Percentiles rank a stretch among this genome's conserved stretches.
Evolutionary conservation across 2,329 filamentous ascomycete species (phyloP).

Genomic region (Rhynchosporium graminicola): DNA sequence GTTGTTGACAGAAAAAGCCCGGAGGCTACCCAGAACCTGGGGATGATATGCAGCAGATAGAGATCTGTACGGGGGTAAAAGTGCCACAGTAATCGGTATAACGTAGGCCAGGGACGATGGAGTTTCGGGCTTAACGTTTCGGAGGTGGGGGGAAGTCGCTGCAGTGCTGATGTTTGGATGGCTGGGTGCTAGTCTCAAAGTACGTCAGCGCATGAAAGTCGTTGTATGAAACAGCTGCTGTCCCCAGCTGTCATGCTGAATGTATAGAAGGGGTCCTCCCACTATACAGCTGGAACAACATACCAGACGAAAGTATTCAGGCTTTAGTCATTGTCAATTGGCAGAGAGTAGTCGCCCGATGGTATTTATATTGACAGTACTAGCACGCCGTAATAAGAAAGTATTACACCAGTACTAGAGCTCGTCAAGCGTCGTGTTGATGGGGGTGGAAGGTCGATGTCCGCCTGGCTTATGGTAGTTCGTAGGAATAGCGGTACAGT

Average conservation of each 20-base stretch:
- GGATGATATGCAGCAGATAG: constrained; percentile 20
- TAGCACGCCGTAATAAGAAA: too few species aligned
- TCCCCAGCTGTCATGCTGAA: constrained; percentile 23
- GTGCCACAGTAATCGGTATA: constrained; percentile 17
- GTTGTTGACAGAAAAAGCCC: constrained; percentile 22
- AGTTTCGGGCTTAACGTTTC: constrained; percentile 19
- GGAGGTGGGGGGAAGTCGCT: constrained; percentile 24
- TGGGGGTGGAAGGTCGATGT: too few species aligned
- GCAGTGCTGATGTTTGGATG: constrained; percentile 28
- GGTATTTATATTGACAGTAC: not conserved
- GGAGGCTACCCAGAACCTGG: constrained; percentile 24
- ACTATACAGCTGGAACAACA: constrained; percentile 23
- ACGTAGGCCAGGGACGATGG: constrained; percentile 29
- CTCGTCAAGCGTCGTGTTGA: too few species aligned
- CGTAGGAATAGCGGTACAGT: too few species aligned
- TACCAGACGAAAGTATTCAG: constrained; percentile 26
- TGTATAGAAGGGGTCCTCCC: constrained; percentile 20
- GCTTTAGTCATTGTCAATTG: constrained; percentile 17
- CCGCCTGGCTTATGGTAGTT: too few species aligned
- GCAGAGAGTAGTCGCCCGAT: constrained; percentile 14
- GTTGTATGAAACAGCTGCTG: constrained; percentile 31
- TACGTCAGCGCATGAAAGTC: constrained; percentile 38
- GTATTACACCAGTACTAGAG: too few species aligned
- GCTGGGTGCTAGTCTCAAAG: constrained; percentile 35
- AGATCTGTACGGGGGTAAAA: constrained; percentile 7